Conservation (phyloP, 164 flowering plant genomes). For the Umbellularia californica region DNA sequence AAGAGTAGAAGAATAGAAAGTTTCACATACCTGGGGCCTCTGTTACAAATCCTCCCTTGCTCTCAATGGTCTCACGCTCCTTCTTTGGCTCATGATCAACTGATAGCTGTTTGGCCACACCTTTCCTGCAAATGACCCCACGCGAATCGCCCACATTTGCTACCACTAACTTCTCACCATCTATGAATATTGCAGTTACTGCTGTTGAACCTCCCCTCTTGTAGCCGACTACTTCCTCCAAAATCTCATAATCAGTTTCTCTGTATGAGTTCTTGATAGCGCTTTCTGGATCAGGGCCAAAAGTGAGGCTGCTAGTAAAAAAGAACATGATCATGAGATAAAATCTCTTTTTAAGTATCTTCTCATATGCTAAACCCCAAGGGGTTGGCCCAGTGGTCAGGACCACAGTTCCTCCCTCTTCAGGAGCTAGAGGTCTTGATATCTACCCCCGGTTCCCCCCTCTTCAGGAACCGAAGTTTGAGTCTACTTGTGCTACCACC, state of each 20-base stretch:
- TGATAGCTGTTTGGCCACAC: constrained; percentile 73
- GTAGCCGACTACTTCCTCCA: constrained; percentile 62
- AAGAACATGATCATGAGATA: neutral
- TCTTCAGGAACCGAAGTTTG: too few relatives aligned
- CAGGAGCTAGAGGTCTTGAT: too few relatives aligned
- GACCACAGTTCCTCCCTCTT: too few relatives aligned
- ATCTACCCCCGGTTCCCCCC: too few relatives aligned
- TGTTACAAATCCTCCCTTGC: constrained; percentile 84
- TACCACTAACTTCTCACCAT: constrained; percentile 67
- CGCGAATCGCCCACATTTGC: constrained; percentile 94
- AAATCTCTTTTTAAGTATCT: too few relatives aligned
- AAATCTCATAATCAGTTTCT: constrained; percentile 53
- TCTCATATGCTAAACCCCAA: too few relatives aligned
- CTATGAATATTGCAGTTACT: constrained; percentile 83
- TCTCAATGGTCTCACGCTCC: constrained; percentile 58
- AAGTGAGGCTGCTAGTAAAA: constrained; percentile 56
- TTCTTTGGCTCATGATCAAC: constrained; percentile 83
- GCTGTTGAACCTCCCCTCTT: constrained; percentile 97
- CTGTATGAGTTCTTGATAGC: constrained; percentile 69
- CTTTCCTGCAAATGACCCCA: constrained; percentile 69
- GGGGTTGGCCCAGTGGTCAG: too few relatives aligned
- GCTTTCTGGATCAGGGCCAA: constrained; percentile 65
- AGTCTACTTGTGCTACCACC: too few relatives aligned
- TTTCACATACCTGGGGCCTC: constrained; percentile 57
- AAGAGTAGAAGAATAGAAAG: too few relatives aligned